A percentile compares a stretch with the other conserved stretches of the same genome.
phyloP scores from a whole-genome alignment of 768 basidiomycete species.

The Amanita phalloides region DNA sequence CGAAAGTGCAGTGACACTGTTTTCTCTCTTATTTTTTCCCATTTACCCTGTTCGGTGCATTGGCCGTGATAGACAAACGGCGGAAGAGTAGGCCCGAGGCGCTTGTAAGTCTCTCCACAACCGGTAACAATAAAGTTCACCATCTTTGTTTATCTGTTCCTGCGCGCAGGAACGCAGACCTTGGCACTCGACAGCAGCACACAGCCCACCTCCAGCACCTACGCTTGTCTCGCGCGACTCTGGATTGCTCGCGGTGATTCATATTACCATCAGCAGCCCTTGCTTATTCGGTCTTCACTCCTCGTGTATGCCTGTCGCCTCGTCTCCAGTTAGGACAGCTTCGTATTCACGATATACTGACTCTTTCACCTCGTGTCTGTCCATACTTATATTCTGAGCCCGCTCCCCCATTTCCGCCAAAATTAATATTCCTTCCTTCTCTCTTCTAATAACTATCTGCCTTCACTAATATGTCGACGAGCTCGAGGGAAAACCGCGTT shows the following conservation, averaged over 20 bases:
- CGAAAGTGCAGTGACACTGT: neutral
- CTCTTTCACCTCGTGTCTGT: conserved; percentile 9
- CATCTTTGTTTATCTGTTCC: conserved; percentile 1
- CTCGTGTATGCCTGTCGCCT: conserved; percentile 7
- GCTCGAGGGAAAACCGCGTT: conserved; percentile 62
- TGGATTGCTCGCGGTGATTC: conserved; percentile 4
- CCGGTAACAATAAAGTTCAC: neutral
- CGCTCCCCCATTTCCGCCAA: conserved; percentile 35
- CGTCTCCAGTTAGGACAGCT: neutral
- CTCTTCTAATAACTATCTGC: conserved; percentile 48
- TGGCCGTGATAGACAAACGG: neutral
- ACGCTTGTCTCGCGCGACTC: conserved; percentile 7
- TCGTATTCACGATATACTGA: conserved; percentile 1
- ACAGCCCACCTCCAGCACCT: conserved; percentile 5
- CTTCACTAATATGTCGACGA: conserved; percentile 56
- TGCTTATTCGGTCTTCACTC: conserved; percentile 5
- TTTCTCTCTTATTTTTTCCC: conserved; percentile 3
- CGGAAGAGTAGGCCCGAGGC: neutral
- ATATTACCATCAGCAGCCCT: conserved; percentile 7
- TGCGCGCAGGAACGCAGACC: neutral
- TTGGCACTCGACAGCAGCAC: conserved; percentile 5
- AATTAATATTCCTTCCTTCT: conserved; percentile 44
- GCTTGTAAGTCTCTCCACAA: neutral
- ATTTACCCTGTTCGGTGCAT: neutral
- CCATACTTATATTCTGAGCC: conserved; percentile 14